Base-by-base conservation (phyloP, 2,329 filamentous ascomycete genomes). In the Fusarium buxicola region DNA sequence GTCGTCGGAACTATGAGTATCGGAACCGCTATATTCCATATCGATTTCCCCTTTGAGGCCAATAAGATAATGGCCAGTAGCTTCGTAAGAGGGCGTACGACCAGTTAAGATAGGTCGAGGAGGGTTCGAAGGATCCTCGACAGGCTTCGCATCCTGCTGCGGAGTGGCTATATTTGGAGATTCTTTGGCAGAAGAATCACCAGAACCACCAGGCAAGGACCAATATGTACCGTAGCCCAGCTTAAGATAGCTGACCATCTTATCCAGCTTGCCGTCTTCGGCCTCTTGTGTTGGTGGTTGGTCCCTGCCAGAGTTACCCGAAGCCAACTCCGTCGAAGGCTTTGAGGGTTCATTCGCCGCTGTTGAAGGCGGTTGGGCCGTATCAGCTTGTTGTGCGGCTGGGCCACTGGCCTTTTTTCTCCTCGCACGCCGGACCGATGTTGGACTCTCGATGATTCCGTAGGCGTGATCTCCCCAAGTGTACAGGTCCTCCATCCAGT, bases 401-500 rank as follows among this genome's bases (percentile, higher is more conserved):
- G 55, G 54, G 32, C 65, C 66, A 43, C 54, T 49, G 2, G 56
- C 52, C 72, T 77, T 76, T 50, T 70, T 76, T 21, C 65, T 73
- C 70, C 74, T 84, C 63, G 78, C 76, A 43, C 83, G 81, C 28
- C 90, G 84, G 57, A 84, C 83, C 2, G 91, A 89, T 2, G 84
- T 86, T 12, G 92, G 91, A 65, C 92, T 93, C 31, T 96, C 90
- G 49, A 86, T 85, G 7, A 97, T 86, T 5, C 94, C 94, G 73
- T 97, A 98, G 3, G 94, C 89, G 70, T 91, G 84, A 48, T 92
- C 88, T 3, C 94, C 94, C 81, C 92, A 92, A 27, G 83, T 88
- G 75, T 95, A 96, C 3, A 97, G 83, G 70, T 92, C 90, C 74
- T 96, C 91, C 83, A 95, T 89, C 94, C 94, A 98, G 52, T 90